Base-by-base conservation (phyloP, 768 basidiomycete genomes). In the Melanogaster broomeanus region DNA sequence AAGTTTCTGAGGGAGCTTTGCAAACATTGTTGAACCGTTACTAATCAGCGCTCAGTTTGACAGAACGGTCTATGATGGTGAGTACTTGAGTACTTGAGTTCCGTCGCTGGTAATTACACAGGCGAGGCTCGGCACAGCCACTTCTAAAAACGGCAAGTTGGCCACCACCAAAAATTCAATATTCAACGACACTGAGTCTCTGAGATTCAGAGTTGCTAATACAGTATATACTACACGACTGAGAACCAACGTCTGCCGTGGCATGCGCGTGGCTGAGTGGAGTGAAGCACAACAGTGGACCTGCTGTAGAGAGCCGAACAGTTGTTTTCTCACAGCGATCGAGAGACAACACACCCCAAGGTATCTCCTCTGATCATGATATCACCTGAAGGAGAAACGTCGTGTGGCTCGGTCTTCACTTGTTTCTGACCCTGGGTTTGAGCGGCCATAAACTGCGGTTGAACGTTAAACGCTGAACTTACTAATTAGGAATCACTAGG, bases 391-490 rank as follows among this genome's bases (percentile, higher is more conserved):
- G n/a, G 72, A 54, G 82, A 75, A 56, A 84, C 78, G 1, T 76
- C 79, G 28, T 76, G 71, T 13, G 70, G 69, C 41, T 77, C 76
- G 12, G 68, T 64, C 35, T 69, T 67, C 19, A 74, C 66, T 45
- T 82, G 77, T 30, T 79, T 79, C 80, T 83, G 50, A 84, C 78
- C 35, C 82, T 85, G 53, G 77, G 72, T 59, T 83, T 83, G 57
- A 83, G 67, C 21, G 85, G 75, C 85, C 84, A 88, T 61, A 87
- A 83, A 19, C 86, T 85, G 69, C 88, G 86, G 74, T 81, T 86
- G 73, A 86, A 85, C 61, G 80, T 84, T 85, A n/a, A n/a, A n/a
- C n/a, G n/a, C n/a, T n/a, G n/a, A n/a, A n/a, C n/a, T n/a, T n/a
- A n/a, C n/a, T n/a, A n/a, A 87, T 88, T 46, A 38, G 49, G 45